These are phyloP conservation scores for Isabelozyma gotoi DNA, from an alignment of 805 yeast genomes.

Conservation along the genomic window DNA sequence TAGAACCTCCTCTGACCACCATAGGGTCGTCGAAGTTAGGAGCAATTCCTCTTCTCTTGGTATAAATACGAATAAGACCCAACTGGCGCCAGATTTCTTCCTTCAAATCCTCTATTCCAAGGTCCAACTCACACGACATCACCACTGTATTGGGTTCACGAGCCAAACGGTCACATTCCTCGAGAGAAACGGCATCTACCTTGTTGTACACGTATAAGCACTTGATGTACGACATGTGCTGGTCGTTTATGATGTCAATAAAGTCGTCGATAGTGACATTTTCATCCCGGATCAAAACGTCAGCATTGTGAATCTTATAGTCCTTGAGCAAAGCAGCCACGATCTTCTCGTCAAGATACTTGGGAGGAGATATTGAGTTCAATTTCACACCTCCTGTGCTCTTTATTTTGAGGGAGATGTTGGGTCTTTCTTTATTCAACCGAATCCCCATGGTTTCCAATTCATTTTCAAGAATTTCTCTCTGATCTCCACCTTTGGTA, in stretches of 20 bases:
- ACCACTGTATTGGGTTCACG: conserved; percentile 91
- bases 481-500: conserved; percentile 87
- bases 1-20: conserved; percentile 79
- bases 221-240: conserved; percentile 82
- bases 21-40: conserved; percentile 89
- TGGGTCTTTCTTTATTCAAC: conserved; percentile 78
- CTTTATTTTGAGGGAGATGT: conserved; percentile 73
- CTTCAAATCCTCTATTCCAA: conserved; percentile 83
- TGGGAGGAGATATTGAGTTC: conserved; percentile 79
- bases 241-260: conserved; percentile 86
- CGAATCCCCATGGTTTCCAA: conserved; percentile 93
- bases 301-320: conserved; percentile 89
- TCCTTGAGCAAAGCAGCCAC: conserved; percentile 78
- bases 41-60: conserved; percentile 79
- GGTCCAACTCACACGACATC: conserved; percentile 84
- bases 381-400: conserved; percentile 91
- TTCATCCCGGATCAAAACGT: conserved; percentile 86
- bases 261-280: conserved; percentile 87
- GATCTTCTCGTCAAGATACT: conserved; percentile 75
- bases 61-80: conserved; percentile 75
- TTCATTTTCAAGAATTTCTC: conserved; percentile 83
- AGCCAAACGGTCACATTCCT: conserved; percentile 90
- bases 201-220: conserved; percentile 94
- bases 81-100: conserved; percentile 93
- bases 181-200: conserved; percentile 91